These are phyloP conservation scores for Apophysomyces ossiformis DNA, from an alignment of 371 early-diverging fungal genomes.

Conservation along the genomic window DNA sequence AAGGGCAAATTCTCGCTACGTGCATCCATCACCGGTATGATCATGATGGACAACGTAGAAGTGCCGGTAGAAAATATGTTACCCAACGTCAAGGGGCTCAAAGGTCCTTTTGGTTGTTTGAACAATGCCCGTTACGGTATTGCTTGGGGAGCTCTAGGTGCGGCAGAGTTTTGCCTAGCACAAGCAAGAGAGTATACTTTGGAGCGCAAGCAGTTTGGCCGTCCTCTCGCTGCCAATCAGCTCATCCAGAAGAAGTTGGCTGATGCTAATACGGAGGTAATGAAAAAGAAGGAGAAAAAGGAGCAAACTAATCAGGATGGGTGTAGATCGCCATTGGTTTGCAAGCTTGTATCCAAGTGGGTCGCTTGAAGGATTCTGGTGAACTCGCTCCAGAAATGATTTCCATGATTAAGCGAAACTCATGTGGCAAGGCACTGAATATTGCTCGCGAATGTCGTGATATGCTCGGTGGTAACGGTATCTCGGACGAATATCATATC, in stretches of 20 bases:
- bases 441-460: slow-evolving; percentile 93
- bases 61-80: slow-evolving; percentile 90
- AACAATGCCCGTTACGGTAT: slow-evolving; percentile 99
- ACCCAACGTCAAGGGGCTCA: slow-evolving; percentile 88
- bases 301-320: not conserved
- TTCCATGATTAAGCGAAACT: slow-evolving; percentile 96
- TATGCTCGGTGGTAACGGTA: slow-evolving; percentile 93
- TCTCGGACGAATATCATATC: slow-evolving; percentile 96
- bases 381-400: slow-evolving; percentile 95
- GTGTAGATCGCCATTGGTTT: slow-evolving; percentile 83
- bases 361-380: slow-evolving; percentile 90
- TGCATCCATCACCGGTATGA: slow-evolving; percentile 97
- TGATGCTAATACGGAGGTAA: slow-evolving; percentile 89
- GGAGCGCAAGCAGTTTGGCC: slow-evolving; percentile 90
- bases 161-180: slow-evolving; percentile 92
- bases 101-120: slow-evolving; percentile 97
- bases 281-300: slow-evolving; percentile 3
- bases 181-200: slow-evolving; percentile 92
- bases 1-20: slow-evolving; percentile 96
- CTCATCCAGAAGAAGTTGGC: slow-evolving; percentile 97
- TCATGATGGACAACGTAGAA: slow-evolving; percentile 97
- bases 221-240: slow-evolving; percentile 95
- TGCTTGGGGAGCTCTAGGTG: slow-evolving; percentile 97
- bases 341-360: slow-evolving; percentile 92
- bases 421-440: slow-evolving; percentile 91